Evolutionary conservation across 129 eudicot species (phyloP), one percentile per base, ranked within the genome.

Genomic region (Heracleum sosnowskyi): DNA sequence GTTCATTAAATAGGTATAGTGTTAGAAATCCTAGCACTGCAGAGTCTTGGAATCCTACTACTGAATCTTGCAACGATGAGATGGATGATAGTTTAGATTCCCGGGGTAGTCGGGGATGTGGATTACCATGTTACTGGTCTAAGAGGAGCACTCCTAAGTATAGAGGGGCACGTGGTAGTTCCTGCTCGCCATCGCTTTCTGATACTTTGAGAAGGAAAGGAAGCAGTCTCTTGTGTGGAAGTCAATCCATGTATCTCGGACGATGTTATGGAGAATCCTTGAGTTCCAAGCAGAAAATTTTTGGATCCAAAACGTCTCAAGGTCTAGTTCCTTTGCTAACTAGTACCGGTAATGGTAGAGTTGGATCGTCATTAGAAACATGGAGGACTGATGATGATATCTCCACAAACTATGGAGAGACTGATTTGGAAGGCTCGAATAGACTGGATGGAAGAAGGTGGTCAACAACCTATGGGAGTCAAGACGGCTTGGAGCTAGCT

Each of bases 101-200:
- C 51, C 90, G 91, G 6, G 93, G 93, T 5, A 85, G 91, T 8
- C 90, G 83, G 73, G 98, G 98, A 70, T 95, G 98, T 83, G 98
- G 98, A 68, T 88, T 95, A 75, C 96, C 98, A 69, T 95, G 98
- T 79, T 93, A 91, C 72, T 91, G 98, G 98, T 90, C 98, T 1
- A 95, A 79, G 72, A 88, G 93, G 84, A 84, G 90, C 35, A 95
- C 91, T 0, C 93, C 96, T 26, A 91, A 85, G 87, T 86, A 81
- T 64, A 88, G 91, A 79, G 84, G 86, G 24, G 86, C 81, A 83
- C 84, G 79, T 82, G 92, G 92, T 28, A 91, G 93, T 84, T 82
- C 90, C 84, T 93, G 82, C 76, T 95, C 97, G 0, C 97, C 98
- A 2, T 95, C 98, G 0, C 85, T 95, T 80, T 91, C 98, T 16